A percentile compares a stretch with the other conserved stretches of the same genome.
Conservation (phyloP, 352 stramenopile species). For the Elongisporangium undulatum region DNA sequence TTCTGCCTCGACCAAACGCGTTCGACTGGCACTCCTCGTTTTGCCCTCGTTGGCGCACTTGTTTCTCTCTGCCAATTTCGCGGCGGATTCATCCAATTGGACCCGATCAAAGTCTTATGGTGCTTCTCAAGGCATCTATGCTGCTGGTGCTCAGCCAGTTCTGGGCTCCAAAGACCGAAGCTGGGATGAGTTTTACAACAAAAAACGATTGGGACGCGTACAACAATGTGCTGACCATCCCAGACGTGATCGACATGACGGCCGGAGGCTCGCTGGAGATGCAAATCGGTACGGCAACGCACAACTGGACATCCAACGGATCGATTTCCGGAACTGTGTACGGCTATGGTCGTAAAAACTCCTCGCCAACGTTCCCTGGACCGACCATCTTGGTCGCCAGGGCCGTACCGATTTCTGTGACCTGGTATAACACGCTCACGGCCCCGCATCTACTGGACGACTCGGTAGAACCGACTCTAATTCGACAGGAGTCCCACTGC, state of each 20-base stretch:
- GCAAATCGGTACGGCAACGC: slow-evolving; percentile 19
- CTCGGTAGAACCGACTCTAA: slow-evolving; percentile 37
- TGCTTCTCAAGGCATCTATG: background rate
- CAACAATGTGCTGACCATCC: slow-evolving; percentile 20
- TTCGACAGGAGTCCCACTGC: slow-evolving; percentile 42
- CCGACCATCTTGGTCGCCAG: slow-evolving; percentile 44
- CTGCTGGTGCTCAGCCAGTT: background rate
- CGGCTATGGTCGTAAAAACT: slow-evolving; percentile 36
- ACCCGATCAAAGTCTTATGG: background rate
- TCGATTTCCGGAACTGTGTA: slow-evolving; percentile 30
- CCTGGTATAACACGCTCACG: slow-evolving; percentile 52
- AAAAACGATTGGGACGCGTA: slow-evolving; percentile 37
- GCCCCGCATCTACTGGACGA: slow-evolving; percentile 42
- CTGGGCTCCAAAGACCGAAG: background rate
- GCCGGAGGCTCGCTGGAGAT: slow-evolving; percentile 30
- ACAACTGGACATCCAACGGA: slow-evolving; percentile 46
- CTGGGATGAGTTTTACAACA: background rate
- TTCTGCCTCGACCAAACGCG: too few species aligned
- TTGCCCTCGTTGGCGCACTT: too few species aligned
- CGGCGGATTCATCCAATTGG: background rate
- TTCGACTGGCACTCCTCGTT: too few species aligned
- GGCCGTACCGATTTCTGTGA: slow-evolving; percentile 35
- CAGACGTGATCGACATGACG: slow-evolving; percentile 34
- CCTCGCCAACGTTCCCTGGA: slow-evolving; percentile 35
- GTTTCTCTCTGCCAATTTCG: background rate